Evolutionary conservation across 345 rosid genomes (phyloP), one percentile per base, ranked within the genome.

Genomic region (Rhodamnia argentea): DNA sequence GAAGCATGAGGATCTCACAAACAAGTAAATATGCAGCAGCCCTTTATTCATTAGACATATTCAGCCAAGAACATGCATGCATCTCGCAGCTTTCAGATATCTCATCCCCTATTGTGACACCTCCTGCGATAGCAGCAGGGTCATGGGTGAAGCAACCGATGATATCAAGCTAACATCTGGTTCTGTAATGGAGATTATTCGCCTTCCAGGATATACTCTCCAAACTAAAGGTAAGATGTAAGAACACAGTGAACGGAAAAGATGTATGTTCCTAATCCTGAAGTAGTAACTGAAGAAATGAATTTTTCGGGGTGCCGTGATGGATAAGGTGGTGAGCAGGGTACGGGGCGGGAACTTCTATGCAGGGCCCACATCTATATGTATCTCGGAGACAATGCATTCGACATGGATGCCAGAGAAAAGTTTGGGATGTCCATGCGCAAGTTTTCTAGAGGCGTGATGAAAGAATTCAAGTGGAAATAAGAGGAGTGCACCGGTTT

Each of bases 301-400:
- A 24, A 82, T 88, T 64, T 85, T 85, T 13, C 29, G 78, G 84
- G 60, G 27, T 87, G 90, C 91, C 87, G 93, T 92, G 88, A 87
- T 29, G 89, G 92, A 88, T 29, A 88, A 89, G 87, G 89, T 87
- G 89, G 85, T 88, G 32, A 91, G 92, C 91, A 87, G 83, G 85
- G 90, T 91, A 42, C 89, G 89, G 87, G 92, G 92, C 75, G 92
- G 75, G 94, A 93, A 57, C 90, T 91, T 86, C 91, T 94, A 64
- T 94, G 92, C 89, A 89, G 93, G 91, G 93, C 93, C 40, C 90
- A 59, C 89, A 47, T 89, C 59, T n/a, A 89, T 78, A 59, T 90
- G 93, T 93, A 92, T 85, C 86, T 91, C 26, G 93, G 95, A 85
- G 93, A 92, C 37, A 90, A 89, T 87, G 86, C 92, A 8, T 83